These are phyloP conservation scores for Penicillium macrosclerotiorum DNA, from an alignment of 495 filamentous ascomycete genomes.

Conservation along the genomic window DNA sequence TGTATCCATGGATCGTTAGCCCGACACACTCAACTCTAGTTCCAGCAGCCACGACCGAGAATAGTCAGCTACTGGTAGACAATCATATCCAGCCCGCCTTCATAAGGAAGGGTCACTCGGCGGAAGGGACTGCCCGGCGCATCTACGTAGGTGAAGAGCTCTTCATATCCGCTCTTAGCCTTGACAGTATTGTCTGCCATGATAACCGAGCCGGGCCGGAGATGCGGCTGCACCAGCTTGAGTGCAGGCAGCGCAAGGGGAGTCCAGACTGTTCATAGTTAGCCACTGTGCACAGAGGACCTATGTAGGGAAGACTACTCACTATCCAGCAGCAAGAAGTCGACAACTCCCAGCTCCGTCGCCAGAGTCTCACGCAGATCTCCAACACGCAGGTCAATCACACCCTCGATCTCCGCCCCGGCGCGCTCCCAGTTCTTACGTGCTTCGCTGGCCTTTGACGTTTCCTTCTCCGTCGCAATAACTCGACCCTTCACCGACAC, in stretches of 20 bases:
- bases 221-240: constrained; percentile 41
- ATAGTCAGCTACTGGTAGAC: constrained; percentile 11
- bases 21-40: too few species aligned
- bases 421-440: constrained; percentile 47
- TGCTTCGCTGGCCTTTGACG: constrained; percentile 44
- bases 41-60: too few species aligned
- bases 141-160: constrained; percentile 33
- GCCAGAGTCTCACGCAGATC: constrained; percentile 53
- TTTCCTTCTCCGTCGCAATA: constrained; percentile 58
- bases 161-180: constrained; percentile 31
- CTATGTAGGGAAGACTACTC: constrained; percentile 12
- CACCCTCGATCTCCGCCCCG: constrained; percentile 37
- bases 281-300: neutral
- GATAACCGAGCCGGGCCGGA: constrained; percentile 49
- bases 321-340: constrained; percentile 59
- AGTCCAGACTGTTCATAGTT: constrained; percentile 46
- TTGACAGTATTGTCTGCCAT: constrained; percentile 48
- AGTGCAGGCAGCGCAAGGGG: constrained; percentile 50
- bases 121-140: constrained; percentile 15
- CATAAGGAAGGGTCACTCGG: constrained; percentile 20
- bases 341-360: constrained; percentile 42
- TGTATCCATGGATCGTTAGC: too few species aligned
- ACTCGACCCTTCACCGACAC: constrained; percentile 35
- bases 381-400: constrained; percentile 56
- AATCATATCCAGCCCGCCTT: constrained; percentile 24